A percentile compares a stretch with the other conserved stretches of the same genome.
Conservation (phyloP, 331 rosid species). For the Prunus yedoensis region DNA sequence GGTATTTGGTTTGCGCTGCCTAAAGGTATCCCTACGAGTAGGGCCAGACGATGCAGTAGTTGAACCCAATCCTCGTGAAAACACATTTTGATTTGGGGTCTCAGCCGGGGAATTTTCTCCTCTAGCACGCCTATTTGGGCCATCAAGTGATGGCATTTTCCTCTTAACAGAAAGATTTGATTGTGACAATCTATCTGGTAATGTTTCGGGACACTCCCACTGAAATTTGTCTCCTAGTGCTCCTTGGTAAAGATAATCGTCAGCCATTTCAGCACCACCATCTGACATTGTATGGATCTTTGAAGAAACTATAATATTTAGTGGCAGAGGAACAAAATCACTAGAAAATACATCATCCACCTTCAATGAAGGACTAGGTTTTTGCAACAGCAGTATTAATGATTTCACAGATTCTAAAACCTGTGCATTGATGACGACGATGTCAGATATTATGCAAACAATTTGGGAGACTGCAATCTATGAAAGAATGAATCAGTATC, state of each 20-base stretch:
- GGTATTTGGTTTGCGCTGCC: conserved; percentile 99
- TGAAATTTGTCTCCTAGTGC: conserved; percentile 70
- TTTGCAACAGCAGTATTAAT: conserved; percentile 62
- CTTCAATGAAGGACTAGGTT: conserved; percentile 49
- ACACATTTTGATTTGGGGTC: conserved; percentile 53
- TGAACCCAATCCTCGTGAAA: conserved; percentile 60
- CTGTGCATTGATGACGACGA: conserved; percentile 45
- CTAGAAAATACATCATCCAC: conserved; percentile 37
- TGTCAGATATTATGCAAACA: conserved; percentile 25
- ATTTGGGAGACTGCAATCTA: conserved; percentile 6
- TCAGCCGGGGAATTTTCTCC: conserved; percentile 78
- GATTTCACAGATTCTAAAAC: conserved; percentile 61
- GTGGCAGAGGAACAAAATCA: conserved; percentile 37
- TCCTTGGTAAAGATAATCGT: conserved; percentile 53
- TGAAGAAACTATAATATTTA: conserved; percentile 39
- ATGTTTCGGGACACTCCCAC: conserved; percentile 95
- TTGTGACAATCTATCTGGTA: conserved; percentile 78
- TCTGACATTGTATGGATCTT: conserved; percentile 54
- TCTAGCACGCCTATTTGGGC: conserved; percentile 69
- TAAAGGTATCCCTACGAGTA: conserved; percentile 87
- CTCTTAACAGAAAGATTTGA: conserved; percentile 59
- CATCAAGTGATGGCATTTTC: conserved; percentile 70
- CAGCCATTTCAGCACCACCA: conserved; percentile 51
- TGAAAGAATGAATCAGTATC: conserved; percentile 19
- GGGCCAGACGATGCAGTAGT: conserved; percentile 74